A percentile compares a stretch with the other conserved stretches of the same genome.
Evolutionary conservation across 75 land plant genomes (phyloP).

Genomic region (Isoetes taiwanensis): DNA sequence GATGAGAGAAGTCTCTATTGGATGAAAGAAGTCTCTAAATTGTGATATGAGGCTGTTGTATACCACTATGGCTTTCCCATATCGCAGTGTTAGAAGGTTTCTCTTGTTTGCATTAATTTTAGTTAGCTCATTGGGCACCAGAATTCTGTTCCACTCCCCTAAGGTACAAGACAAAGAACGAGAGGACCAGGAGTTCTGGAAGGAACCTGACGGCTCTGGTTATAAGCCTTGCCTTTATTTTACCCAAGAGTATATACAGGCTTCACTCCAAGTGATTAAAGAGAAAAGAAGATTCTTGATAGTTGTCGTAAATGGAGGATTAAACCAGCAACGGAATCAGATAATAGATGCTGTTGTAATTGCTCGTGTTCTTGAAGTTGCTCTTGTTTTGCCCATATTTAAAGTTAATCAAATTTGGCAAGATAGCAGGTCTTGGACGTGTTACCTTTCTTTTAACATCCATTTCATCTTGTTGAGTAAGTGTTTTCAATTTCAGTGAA

Average conservation of each 20-base stretch:
- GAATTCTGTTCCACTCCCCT: no score
- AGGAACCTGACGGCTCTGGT: not conserved
- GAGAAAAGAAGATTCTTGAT: not conserved
- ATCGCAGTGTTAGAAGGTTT: no score
- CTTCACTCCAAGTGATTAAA: not conserved
- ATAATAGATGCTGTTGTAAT: constrained; percentile 3
- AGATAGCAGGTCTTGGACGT: not conserved
- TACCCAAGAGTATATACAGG: not conserved
- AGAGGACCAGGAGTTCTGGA: constrained; percentile 6
- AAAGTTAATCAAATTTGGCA: not conserved
- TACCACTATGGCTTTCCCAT: no score
- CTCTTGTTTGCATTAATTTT: no score
- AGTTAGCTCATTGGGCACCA: no score
- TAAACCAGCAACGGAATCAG: constrained; percentile 5
- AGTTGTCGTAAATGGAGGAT: not conserved
- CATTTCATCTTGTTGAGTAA: not conserved
- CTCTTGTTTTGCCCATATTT: not conserved
- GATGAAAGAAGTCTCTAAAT: no score
- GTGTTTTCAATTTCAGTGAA: not conserved
- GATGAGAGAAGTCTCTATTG: no score
- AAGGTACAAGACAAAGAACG: no score
- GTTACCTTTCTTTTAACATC: not conserved
- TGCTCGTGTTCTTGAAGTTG: not conserved
- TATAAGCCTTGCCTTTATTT: constrained; percentile 2
- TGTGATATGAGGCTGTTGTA: no score